A percentile compares a stretch with the other conserved stretches of the same genome.
These are phyloP conservation scores for Pseudogymnoascus sp. DNA, from an alignment of 2,329 filamentous ascomycete species.

Conservation along the genomic window DNA sequence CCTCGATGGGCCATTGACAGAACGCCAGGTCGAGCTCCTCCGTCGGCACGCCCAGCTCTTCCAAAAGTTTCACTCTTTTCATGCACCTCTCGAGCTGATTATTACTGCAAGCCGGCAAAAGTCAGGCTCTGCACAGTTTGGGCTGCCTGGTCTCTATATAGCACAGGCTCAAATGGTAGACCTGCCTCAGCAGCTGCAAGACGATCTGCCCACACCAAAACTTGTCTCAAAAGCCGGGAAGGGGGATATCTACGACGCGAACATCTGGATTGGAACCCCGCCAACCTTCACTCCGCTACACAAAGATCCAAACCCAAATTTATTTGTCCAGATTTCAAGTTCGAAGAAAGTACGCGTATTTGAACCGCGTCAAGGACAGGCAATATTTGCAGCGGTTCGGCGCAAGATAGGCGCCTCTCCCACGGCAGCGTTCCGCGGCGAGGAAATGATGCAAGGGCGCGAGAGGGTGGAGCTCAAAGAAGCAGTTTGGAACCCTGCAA, in stretches of 20 bases:
- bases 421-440: conserved; percentile 50
- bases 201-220: conserved; percentile 61
- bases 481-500: conserved; percentile 56
- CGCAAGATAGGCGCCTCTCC: conserved; percentile 31
- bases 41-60: background rate
- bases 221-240: conserved; percentile 57
- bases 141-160: conserved; percentile 58
- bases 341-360: conserved; percentile 68
- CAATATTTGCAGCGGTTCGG: conserved; percentile 53
- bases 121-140: background rate
- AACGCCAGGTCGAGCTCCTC: background rate
- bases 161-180: conserved; percentile 70
- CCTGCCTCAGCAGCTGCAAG: conserved; percentile 54
- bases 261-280: conserved; percentile 79
- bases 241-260: conserved; percentile 80
- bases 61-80: conserved; percentile 37
- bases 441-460: conserved; percentile 84
- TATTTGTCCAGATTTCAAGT: conserved; percentile 77
- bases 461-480: conserved; percentile 61
- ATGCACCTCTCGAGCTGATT: conserved; percentile 33
- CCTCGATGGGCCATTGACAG: background rate
- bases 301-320: conserved; percentile 86
- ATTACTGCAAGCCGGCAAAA: conserved; percentile 15
- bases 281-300: conserved; percentile 89
- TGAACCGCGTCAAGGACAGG: conserved; percentile 53